Percentiles rank a stretch among this genome's conserved stretches.
These are phyloP conservation scores for Fraxinus anomala DNA, from an alignment of 257 asterid species.

Conservation along the genomic window DNA sequence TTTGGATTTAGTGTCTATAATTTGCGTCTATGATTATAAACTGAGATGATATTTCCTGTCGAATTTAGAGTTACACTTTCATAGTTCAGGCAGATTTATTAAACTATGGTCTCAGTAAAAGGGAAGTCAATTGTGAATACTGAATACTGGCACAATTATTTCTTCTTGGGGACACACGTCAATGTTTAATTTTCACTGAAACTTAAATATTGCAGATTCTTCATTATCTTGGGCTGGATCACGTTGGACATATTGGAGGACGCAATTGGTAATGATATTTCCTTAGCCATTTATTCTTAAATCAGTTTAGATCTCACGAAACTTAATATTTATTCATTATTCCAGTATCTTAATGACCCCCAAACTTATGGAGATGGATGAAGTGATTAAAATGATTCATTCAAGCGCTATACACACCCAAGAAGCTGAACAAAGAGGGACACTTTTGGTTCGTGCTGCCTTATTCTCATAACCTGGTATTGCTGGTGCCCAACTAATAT, in stretches of 20 bases:
- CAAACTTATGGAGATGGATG: slow-evolving; percentile 88
- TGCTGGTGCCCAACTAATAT: slow-evolving; percentile 47
- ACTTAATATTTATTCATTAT: slow-evolving; percentile 23
- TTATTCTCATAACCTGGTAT: slow-evolving; percentile 55
- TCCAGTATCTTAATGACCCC: slow-evolving; percentile 77
- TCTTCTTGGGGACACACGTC: background rate
- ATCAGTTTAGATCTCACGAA: slow-evolving; percentile 20
- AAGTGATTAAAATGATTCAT: slow-evolving; percentile 66
- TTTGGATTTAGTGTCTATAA: slow-evolving; percentile 4
- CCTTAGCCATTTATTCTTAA: slow-evolving; percentile 19
- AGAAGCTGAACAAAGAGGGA: slow-evolving; percentile 51
- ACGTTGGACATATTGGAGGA: slow-evolving; percentile 93
- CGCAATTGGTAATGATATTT: slow-evolving; percentile 60
- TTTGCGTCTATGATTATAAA: slow-evolving; percentile 9
- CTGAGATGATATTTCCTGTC: background rate
- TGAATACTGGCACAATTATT: slow-evolving; percentile 6
- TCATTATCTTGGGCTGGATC: slow-evolving; percentile 97
- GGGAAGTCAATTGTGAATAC: slow-evolving; percentile 4
- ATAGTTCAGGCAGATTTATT: background rate
- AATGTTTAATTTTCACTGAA: slow-evolving; percentile 28
- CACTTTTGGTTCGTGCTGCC: slow-evolving; percentile 97
- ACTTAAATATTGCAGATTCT: slow-evolving; percentile 68
- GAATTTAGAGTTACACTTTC: background rate
- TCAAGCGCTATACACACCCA: slow-evolving; percentile 42
- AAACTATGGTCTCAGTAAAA: slow-evolving; percentile 6